Evolutionary conservation across 352 stramenopile species (phyloP), one percentile per base, ranked within the genome.

Genomic region (Pythium brachiatum): DNA sequence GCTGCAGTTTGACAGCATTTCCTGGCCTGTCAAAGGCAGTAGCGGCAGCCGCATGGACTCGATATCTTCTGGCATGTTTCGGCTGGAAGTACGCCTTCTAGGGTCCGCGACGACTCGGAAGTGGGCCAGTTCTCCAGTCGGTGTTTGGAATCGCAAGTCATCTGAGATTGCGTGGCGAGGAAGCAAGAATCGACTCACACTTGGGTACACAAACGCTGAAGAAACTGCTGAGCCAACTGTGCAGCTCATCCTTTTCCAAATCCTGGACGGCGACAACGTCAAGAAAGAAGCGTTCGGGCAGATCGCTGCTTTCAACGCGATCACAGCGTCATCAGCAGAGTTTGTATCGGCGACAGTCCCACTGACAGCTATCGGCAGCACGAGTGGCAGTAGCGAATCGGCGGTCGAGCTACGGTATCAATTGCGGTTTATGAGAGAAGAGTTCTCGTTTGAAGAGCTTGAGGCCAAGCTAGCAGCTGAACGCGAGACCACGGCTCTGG

Each of bases 141-240:
- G 20, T 20, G 47, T 15, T 5, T 69, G 26, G 53, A 53, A 50
- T 39, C 39, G 23, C 7, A 66, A 58, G 15, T 47, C 58, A 0
- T 36, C 47, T 0, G 36, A 44, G 21, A 64, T 76, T 8, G 31
- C 25, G 4, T 76, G 70, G 70, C 36, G 34, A 25, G 32, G 11
- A 0, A 26, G 23, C 2, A 47, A 60, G n/a, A 68, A 57, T 9
- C 7, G 60, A 2, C 47, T 76, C 13, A 25, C 59, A 7, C 27
- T 80, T 3, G n/a, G 38, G 1, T 80, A 74, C 54, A 69, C 65
- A 7, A 83, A 78, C 27, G 56, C 62, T 16, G 43, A 57, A 12
- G 70, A 76, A 21, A 41, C n/a, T 2, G 36, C 18, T 0, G 72
- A 76, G 29, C 68, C 72, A 23, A 52, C 67, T 7, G 12, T 79